Conservation (phyloP, 371 early-diverging fungal species). For the Apophysomyces elegans region DNA sequence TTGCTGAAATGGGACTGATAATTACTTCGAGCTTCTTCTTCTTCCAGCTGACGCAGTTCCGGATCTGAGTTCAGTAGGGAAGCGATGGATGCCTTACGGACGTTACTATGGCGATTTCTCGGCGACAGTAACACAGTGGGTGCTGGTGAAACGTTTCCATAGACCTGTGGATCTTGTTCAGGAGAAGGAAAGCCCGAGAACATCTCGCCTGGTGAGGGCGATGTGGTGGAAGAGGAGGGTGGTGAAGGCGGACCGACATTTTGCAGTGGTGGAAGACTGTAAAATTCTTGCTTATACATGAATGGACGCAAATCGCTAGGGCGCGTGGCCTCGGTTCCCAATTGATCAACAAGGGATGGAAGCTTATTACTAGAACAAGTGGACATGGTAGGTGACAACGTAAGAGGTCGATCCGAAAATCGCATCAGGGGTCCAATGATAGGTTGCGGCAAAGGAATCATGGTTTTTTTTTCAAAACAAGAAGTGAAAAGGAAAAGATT, state of each 20-base stretch:
- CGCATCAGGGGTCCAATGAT: slow-evolving; percentile 4
- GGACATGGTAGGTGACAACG: not conserved
- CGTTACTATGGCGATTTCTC: slow-evolving; percentile 12
- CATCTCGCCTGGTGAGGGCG: slow-evolving; percentile 21
- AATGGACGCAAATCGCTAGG: slow-evolving; percentile 4
- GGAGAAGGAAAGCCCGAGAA: slow-evolving; percentile 3
- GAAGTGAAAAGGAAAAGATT: too few species aligned
- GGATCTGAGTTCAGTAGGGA: slow-evolving; percentile 45
- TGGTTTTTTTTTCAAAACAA: not conserved
- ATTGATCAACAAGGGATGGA: slow-evolving; percentile 23
- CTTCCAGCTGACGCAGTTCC: slow-evolving; percentile 26
- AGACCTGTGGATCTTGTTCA: slow-evolving; percentile 14
- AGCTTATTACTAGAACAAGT: slow-evolving; percentile 7
- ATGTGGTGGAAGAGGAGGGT: slow-evolving; percentile 20
- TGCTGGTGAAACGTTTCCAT: slow-evolving; percentile 11
- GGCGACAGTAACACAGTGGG: slow-evolving; percentile 8
- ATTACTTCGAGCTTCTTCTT: slow-evolving; percentile 15
- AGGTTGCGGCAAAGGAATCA: not conserved
- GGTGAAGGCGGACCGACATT: slow-evolving; percentile 27
- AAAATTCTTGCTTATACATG: slow-evolving; percentile 16
- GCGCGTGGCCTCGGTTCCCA: slow-evolving; percentile 7
- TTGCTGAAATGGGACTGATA: slow-evolving; percentile 24
- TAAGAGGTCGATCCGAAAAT: not conserved
- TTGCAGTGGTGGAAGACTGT: slow-evolving; percentile 40
- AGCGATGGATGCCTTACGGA: slow-evolving; percentile 50